These are phyloP conservation scores for Eleusine indica DNA, from an alignment of 176 grass and related monocot genomes.

Conservation along the genomic window DNA sequence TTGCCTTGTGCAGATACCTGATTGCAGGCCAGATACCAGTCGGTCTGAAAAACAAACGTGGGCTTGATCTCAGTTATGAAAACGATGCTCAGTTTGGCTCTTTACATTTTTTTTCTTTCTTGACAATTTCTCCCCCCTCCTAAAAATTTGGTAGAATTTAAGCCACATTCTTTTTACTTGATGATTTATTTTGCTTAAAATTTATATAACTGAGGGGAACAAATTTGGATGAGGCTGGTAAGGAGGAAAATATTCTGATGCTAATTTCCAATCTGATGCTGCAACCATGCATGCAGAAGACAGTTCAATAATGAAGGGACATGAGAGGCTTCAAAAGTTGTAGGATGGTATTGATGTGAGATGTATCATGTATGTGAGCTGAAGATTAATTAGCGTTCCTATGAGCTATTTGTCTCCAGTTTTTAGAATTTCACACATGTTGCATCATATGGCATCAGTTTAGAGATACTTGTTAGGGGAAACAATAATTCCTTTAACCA, in stretches of 20 bases:
- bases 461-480: slow-evolving; percentile 29
- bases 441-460: slow-evolving; percentile 29
- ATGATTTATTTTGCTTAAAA: neutral
- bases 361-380: slow-evolving; percentile 52
- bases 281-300: slow-evolving; percentile 25
- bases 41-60: slow-evolving; percentile 61
- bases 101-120: no score
- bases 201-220: no score
- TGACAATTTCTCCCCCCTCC: no score
- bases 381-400: slow-evolving; percentile 44
- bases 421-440: slow-evolving; percentile 32
- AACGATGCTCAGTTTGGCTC: neutral
- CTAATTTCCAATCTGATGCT: slow-evolving; percentile 38
- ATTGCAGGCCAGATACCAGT: slow-evolving; percentile 67
- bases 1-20: slow-evolving; percentile 58
- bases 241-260: slow-evolving; percentile 25
- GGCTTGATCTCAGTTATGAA: slow-evolving; percentile 68
- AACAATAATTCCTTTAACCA: slow-evolving; percentile 15
- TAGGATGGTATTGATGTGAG: slow-evolving; percentile 40
- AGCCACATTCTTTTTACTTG: neutral
- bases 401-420: neutral
- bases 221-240: slow-evolving; percentile 39
- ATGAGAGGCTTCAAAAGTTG: slow-evolving; percentile 42
- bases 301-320: slow-evolving; percentile 33
- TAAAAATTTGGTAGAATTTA: no score